These are phyloP conservation scores for Annulohypoxylon maeteangense DNA, from an alignment of 495 filamentous ascomycete genomes.

Conservation along the genomic window DNA sequence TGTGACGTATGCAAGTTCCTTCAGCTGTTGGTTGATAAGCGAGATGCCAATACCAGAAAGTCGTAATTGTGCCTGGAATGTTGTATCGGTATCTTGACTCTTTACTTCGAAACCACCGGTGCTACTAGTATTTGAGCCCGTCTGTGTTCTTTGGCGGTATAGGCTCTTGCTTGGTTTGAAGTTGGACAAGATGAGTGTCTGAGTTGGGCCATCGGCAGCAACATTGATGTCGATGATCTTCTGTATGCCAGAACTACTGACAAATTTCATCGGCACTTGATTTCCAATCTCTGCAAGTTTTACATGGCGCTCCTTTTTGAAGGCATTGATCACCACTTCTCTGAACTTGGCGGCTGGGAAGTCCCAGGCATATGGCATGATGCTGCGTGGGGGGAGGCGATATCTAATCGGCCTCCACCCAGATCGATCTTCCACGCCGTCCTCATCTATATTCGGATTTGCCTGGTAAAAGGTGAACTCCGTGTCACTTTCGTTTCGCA, in stretches of 20 bases:
- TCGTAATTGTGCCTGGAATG: constrained; percentile 85
- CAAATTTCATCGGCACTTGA: constrained; percentile 82
- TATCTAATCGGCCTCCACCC: constrained; percentile 93
- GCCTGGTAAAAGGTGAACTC: constrained; percentile 96
- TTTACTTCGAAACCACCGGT: constrained; percentile 88
- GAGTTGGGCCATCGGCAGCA: constrained; percentile 91
- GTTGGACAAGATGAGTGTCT: constrained; percentile 93
- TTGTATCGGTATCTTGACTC: constrained; percentile 83
- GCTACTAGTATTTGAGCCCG: constrained; percentile 62
- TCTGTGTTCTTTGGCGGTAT: constrained; percentile 84
- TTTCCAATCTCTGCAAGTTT: constrained; percentile 97
- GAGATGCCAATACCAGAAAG: constrained; percentile 94
- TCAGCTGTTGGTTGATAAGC: constrained; percentile 89
- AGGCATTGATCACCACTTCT: constrained; percentile 82
- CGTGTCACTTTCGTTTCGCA: constrained; percentile 95
- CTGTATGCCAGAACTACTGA: constrained; percentile 68
- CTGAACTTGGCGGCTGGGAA: constrained; percentile 97
- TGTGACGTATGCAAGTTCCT: constrained; percentile 92
- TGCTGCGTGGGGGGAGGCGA: constrained; percentile 91
- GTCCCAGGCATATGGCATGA: constrained; percentile 99
- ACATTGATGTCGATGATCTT: constrained; percentile 97
- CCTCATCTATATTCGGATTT: constrained; percentile 76
- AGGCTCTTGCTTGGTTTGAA: constrained; percentile 93
- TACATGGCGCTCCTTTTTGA: constrained; percentile 85
- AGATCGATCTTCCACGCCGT: constrained; percentile 81